Conservation (phyloP, 139 green algal genomes). For the Eudorina sp. region DNA sequence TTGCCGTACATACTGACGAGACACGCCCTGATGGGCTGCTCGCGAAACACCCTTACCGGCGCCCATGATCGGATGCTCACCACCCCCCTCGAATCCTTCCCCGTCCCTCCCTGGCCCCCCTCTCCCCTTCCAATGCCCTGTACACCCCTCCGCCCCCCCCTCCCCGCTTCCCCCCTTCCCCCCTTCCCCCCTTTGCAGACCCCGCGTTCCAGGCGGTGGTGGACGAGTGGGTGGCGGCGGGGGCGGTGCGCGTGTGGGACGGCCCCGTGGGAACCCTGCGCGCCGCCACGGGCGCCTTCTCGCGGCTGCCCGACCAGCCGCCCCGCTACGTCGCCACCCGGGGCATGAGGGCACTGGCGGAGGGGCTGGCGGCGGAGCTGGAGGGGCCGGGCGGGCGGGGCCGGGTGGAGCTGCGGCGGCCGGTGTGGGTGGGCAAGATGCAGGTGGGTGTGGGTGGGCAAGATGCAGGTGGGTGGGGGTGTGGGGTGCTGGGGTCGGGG, state of each 20-base stretch:
- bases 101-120: too few species aligned
- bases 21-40: too few species aligned
- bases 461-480: conserved; percentile 74
- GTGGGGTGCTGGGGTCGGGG: too few species aligned
- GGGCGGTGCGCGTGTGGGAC: conserved; percentile 67
- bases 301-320: conserved; percentile 29
- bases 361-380: conserved; percentile 63
- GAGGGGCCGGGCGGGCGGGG: conserved; percentile 47
- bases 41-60: too few species aligned
- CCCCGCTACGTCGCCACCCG: conserved; percentile 64
- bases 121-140: too few species aligned
- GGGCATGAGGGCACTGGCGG: conserved; percentile 75
- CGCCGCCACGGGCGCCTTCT: conserved; percentile 45
- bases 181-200: conserved; percentile 36
- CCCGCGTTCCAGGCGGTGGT: conserved; percentile 58
- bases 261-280: conserved; percentile 64
- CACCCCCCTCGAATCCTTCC: too few species aligned
- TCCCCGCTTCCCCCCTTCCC: neutral
- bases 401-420: conserved; percentile 58
- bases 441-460: conserved; percentile 70
- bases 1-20: too few species aligned
- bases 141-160: neutral
- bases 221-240: conserved; percentile 63
- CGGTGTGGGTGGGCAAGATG: conserved; percentile 77
- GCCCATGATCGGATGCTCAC: too few species aligned